phyloP scores from a whole-genome alignment of 2,329 filamentous ascomycete species.

The Cryphonectria nitschkei region DNA sequence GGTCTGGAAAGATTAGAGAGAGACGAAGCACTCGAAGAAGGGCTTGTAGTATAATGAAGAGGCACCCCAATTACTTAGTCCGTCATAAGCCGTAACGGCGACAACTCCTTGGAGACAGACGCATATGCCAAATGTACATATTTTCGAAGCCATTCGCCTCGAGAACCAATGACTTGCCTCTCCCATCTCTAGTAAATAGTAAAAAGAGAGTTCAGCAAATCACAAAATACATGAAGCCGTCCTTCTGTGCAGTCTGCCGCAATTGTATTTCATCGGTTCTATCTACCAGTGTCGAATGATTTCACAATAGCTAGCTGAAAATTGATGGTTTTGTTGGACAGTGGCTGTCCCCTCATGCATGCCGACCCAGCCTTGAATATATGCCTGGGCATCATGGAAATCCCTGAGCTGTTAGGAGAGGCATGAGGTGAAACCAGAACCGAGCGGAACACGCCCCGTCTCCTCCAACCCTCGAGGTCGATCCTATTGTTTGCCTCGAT shows the following conservation, averaged over 20 bases:
- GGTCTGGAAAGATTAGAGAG: slow-evolving; percentile 60
- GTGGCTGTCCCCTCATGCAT: not conserved
- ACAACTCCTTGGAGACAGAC: slow-evolving; percentile 15
- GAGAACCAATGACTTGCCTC: not conserved
- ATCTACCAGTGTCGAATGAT: not conserved
- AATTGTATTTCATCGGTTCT: not conserved
- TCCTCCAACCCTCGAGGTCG: not conserved
- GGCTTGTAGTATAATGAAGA: slow-evolving; percentile 27
- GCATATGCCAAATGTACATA: slow-evolving; percentile 11
- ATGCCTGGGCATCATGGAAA: not conserved
- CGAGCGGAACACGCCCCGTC: not conserved
- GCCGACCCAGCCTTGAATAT: not conserved
- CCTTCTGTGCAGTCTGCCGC: not conserved
- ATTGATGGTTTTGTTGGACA: not conserved
- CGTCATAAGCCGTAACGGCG: not conserved
- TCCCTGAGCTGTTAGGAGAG: not conserved
- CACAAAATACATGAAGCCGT: not conserved
- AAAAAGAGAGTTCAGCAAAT: not conserved
- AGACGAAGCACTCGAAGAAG: slow-evolving; percentile 51
- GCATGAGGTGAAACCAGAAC: not conserved
- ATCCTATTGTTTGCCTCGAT: not conserved
- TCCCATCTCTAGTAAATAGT: not conserved
- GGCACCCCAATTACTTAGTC: not conserved
- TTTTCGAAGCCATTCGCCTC: slow-evolving; percentile 8
- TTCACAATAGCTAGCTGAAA: not conserved